phyloP scores from a whole-genome alignment of 495 filamentous ascomycete genomes.

The Xanthoparmelia taractica region DNA sequence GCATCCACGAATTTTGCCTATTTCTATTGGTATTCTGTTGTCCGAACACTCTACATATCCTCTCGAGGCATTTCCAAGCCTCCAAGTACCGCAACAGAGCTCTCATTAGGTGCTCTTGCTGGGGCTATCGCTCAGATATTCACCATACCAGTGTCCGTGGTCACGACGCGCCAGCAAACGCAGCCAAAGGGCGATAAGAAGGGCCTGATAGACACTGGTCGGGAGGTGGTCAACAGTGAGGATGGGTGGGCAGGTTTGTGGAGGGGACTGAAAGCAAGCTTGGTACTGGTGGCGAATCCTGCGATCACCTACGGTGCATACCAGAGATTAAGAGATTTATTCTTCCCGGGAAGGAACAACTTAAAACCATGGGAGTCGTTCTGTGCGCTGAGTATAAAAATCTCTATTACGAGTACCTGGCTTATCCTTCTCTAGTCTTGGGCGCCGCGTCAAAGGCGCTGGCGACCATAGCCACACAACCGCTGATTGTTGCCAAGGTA shows the following conservation, averaged over 20 bases:
- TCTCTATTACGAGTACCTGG: background rate
- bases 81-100: conserved; percentile 77
- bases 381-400: conserved; percentile 46
- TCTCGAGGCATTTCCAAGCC: conserved; percentile 52
- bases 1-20: conserved; percentile 98
- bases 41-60: conserved; percentile 72
- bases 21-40: conserved; percentile 97
- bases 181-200: conserved; percentile 76
- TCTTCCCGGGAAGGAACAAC: conserved; percentile 71
- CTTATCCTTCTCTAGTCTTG: conserved; percentile 50
- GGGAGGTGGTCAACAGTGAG: conserved; percentile 80
- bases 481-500: conserved; percentile 96
- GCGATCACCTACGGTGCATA: conserved; percentile 98
- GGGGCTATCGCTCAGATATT: conserved; percentile 91
- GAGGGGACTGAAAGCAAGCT: conserved; percentile 91
- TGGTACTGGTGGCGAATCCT: conserved; percentile 94
- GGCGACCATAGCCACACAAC: conserved; percentile 89
- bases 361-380: conserved; percentile 87
- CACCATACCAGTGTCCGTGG: conserved; percentile 90
- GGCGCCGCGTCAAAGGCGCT: conserved; percentile 89
- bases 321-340: conserved; percentile 69
- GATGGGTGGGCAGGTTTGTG: conserved; percentile 87
- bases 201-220: conserved; percentile 79
- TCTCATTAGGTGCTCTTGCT: conserved; percentile 78
- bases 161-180: conserved; percentile 95